Evolutionary conservation across 805 yeast species (phyloP).

Genomic region (Tetrapisispora namnaoensis): DNA sequence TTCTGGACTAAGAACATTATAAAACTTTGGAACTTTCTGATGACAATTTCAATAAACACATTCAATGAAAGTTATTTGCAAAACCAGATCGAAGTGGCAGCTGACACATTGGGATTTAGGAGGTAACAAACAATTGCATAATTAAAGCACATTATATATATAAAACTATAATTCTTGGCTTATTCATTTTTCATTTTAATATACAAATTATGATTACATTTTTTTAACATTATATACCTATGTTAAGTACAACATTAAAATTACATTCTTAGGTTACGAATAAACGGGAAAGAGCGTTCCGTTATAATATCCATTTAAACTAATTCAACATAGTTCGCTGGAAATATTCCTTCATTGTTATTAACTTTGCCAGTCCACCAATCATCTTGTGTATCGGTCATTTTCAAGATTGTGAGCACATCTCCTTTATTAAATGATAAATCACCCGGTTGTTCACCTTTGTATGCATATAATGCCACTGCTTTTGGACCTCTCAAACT

Average conservation of each 20-base stretch:
- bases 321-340: slow-evolving; percentile 91
- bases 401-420: slow-evolving; percentile 74
- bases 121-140: not conserved
- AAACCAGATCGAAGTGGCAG: slow-evolving; percentile 22
- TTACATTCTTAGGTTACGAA: not conserved
- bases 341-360: slow-evolving; percentile 85
- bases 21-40: slow-evolving; percentile 15
- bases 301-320: slow-evolving; percentile 15
- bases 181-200: not conserved
- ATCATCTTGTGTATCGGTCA: slow-evolving; percentile 81
- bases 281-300: not conserved
- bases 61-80: slow-evolving; percentile 19
- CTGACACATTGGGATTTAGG: slow-evolving; percentile 19
- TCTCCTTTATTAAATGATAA: slow-evolving; percentile 91
- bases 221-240: not conserved
- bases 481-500: slow-evolving; percentile 49
- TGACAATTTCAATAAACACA: slow-evolving; percentile 12
- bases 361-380: slow-evolving; percentile 97
- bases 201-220: not conserved
- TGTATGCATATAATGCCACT: slow-evolving; percentile 77
- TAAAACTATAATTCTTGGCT: not conserved
- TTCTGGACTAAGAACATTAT: slow-evolving; percentile 28
- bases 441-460: slow-evolving; percentile 91
- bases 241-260: not conserved
- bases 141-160: not conserved